Evolutionary conservation across 1,139 yeast genomes (phyloP).

Genomic region (Pichia sp.): DNA sequence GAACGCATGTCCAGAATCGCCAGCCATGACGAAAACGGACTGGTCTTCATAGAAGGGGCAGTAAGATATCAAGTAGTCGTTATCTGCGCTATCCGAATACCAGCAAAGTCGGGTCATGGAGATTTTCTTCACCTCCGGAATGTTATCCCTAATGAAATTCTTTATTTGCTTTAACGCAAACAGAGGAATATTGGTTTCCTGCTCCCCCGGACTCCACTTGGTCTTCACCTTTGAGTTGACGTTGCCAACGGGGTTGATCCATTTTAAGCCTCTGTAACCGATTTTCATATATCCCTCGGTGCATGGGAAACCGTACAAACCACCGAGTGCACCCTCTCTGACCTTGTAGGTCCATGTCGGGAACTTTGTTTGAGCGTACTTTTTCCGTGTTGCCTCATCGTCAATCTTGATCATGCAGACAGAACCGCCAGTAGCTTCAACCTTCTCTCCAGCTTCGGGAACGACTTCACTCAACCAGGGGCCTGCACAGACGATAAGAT

Average conservation of each 20-base stretch:
- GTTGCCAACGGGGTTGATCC: conserved; percentile 21
- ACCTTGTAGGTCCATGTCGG: conserved; percentile 27
- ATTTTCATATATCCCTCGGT: conserved; percentile 24
- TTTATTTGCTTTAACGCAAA: conserved; percentile 23
- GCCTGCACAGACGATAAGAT: conserved; percentile 38
- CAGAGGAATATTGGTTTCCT: conserved; percentile 18
- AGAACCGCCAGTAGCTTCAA: conserved; percentile 36
- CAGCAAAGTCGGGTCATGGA: conserved; percentile 27
- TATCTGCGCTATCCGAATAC: conserved; percentile 34
- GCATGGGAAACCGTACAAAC: conserved; percentile 28
- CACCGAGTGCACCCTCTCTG: conserved; percentile 26
- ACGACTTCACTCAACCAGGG: conserved; percentile 39
- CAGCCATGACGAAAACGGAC: conserved; percentile 32
- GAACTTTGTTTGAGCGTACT: conserved; percentile 18
- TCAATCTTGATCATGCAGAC: conserved; percentile 21
- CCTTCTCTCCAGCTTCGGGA: conserved; percentile 33
- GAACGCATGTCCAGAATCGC: conserved; percentile 36
- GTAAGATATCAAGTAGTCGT: conserved; percentile 31
- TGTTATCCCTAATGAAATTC: conserved; percentile 20
- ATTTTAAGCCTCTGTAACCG: conserved; percentile 25
- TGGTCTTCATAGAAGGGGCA: conserved; percentile 28
- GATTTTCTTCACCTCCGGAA: conserved; percentile 23
- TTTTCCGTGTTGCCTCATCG: conserved; percentile 11
- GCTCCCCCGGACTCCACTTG: conserved; percentile 18
- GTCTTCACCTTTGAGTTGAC: conserved; percentile 24